Percentiles rank a stretch among this genome's conserved stretches.
phyloP scores from a whole-genome alignment of 108 stramenopile species.

The Cyclostephanos tholiformis region DNA sequence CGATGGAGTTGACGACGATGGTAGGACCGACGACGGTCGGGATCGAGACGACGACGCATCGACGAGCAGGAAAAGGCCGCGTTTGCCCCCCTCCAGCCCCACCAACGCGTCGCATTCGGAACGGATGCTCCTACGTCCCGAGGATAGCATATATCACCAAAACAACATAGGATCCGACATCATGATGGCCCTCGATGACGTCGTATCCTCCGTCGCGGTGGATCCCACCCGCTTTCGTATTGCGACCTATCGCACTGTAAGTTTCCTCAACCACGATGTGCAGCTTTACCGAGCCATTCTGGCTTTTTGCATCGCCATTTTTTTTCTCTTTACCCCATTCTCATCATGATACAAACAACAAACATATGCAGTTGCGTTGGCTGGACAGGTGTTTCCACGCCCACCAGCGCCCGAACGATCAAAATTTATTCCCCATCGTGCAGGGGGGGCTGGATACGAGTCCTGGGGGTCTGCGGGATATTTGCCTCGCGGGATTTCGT shows the following conservation, averaged over 20 bases:
- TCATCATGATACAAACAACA: neutral
- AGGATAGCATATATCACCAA: constrained; percentile 94
- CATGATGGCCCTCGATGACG: constrained; percentile 98
- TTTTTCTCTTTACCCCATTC: neutral
- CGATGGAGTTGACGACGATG: constrained; percentile 1
- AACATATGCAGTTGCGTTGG: constrained; percentile 66
- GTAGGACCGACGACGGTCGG: neutral
- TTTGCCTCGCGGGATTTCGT: constrained; percentile 90
- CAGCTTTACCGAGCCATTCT: neutral
- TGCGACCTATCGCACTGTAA: constrained; percentile 88
- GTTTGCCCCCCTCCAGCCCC: constrained; percentile 1
- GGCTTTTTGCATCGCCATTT: neutral
- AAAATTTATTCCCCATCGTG: constrained; percentile 94
- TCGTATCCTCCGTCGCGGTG: constrained; percentile 74
- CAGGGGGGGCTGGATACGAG: constrained; percentile 95
- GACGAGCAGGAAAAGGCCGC: constrained; percentile 11
- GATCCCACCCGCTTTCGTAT: constrained; percentile 81
- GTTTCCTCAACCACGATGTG: neutral
- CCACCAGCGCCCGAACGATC: constrained; percentile 67
- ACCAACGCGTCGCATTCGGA: constrained; percentile 36
- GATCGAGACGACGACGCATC: constrained; percentile 13
- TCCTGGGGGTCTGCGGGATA: constrained; percentile 90
- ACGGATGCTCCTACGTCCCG: constrained; percentile 89
- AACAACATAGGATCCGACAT: constrained; percentile 96
- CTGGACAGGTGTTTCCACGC: constrained; percentile 93